Evolutionary conservation across 2,329 filamentous ascomycete genomes (phyloP), one percentile per base, ranked within the genome.

Genomic region (Mycogone perniciosa): DNA sequence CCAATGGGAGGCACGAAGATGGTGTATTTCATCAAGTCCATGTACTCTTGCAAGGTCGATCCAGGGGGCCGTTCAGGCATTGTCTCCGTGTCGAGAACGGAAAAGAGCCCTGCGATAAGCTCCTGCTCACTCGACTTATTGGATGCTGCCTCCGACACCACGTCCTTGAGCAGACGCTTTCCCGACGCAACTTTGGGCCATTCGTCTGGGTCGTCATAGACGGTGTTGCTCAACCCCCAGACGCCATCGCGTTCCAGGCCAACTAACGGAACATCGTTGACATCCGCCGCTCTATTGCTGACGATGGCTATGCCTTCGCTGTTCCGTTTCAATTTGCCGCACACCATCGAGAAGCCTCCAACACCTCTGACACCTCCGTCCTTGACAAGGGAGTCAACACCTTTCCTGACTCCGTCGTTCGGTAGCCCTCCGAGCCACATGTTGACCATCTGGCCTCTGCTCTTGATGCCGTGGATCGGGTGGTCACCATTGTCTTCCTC

Each of bases 271-370:
- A 85, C 80, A 30, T 79, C 72, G 4, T 74, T 70, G 2, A 74
- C 66, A 38, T 73, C 65, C 38, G 74, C 77, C 37, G 73, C 76
- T 31, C 82, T 75, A 61, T 86, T 86, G 44, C 79, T 84, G 45
- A 86, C 72, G 47, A 86, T 78, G 6, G 79, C 81, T 8, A 85
- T 67, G 0, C 76, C 76, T 53, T 79, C 70, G 26, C 76, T 61
- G 7, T 70, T 72, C 43, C 64, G 67, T 44, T 69, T 64, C 58
- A 86, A 68, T 59, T 81, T 83, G 7, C 80, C 81, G 55, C 81
- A 84, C n/a, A 85, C 71, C 60, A 86, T 75, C 27, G 80, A 84
- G 62, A 86, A 86, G 0, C 83, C 82, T 6, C 83, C 83, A 11
- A 85, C 79, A 45, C 79, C 81, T 59, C 77, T 77, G 26, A 82